Evolutionary conservation across 495 filamentous ascomycete species (phyloP).

Genomic region (Aspergillus asperescens): DNA sequence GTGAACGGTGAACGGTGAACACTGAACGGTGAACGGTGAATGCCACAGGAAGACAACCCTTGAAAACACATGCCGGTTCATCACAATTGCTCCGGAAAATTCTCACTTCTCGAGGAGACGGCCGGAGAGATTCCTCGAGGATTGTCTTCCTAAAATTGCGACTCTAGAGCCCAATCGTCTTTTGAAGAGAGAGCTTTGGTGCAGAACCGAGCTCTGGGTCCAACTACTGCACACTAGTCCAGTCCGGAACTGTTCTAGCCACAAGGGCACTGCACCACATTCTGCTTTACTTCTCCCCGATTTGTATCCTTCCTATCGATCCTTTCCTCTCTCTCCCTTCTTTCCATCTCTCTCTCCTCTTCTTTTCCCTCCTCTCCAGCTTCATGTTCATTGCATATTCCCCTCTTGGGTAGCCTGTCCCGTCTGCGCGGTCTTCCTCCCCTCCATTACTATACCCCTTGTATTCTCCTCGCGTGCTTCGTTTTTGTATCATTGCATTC

Average conservation of each 20-base stretch:
- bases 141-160: constrained; percentile 2
- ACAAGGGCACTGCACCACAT: constrained; percentile 1
- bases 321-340: constrained; percentile 14
- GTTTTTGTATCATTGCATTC: constrained; percentile 14
- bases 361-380: constrained; percentile 4
- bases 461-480: constrained; percentile 17
- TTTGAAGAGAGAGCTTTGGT: constrained; percentile 11
- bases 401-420: constrained; percentile 6
- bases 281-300: constrained; percentile 8
- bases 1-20: no score
- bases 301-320: constrained; percentile 20
- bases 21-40: background rate
- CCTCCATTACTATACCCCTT: constrained; percentile 17
- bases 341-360: constrained; percentile 9
- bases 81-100: constrained; percentile 1
- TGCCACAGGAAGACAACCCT: background rate
- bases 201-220: constrained; percentile 16
- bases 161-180: background rate
- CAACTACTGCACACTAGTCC: constrained; percentile 7
- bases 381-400: constrained; percentile 14
- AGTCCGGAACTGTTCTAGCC: constrained; percentile 19
- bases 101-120: background rate
- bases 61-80: background rate
- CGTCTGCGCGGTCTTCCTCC: constrained; percentile 13
- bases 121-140: background rate